A percentile compares a stretch with the other conserved stretches of the same genome.
phyloP scores from a whole-genome alignment of 306 rosid genomes.

The apple (Malus domestica) region ASM211411v1 NC_041797.1:37636001-37636500 shows the following conservation, averaged over 20 bases:
- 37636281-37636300: conserved; percentile 36
- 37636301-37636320: conserved; percentile 82
- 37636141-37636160: conserved; percentile 73
- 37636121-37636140: conserved; percentile 66
- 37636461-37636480: conserved; percentile 42
- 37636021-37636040: no score
- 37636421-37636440: conserved; percentile 74
- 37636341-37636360: conserved; percentile 10
- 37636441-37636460: conserved; percentile 62
- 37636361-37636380: conserved; percentile 12
- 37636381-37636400: no score
- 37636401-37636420: conserved; percentile 15
- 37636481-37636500: conserved; percentile 46
- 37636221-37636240: no score
- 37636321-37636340: conserved; percentile 53
- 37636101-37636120: conserved; percentile 83
- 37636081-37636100: conserved; percentile 24
- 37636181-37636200: neutral
- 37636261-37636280: conserved; percentile 75
- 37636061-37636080: neutral
- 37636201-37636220: no score
- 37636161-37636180: conserved; percentile 62
- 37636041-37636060: no score
- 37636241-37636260: conserved; percentile 35
- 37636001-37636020: no score